Conservation (phyloP, 2,329 filamentous ascomycete species). For the Arachnomyces sp. region DNA sequence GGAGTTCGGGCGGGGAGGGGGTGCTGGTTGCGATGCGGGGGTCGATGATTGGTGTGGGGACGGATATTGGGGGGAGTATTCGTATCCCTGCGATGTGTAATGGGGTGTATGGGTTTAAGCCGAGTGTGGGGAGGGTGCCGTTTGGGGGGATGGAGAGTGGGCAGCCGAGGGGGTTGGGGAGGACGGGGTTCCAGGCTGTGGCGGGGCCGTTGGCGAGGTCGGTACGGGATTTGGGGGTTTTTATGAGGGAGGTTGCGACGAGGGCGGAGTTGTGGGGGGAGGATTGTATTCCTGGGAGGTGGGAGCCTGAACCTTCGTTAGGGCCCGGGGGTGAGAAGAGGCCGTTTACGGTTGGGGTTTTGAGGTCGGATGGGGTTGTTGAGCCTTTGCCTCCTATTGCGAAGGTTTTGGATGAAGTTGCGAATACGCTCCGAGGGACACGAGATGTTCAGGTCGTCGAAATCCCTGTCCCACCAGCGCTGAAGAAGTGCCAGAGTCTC, state of each 20-base stretch:
- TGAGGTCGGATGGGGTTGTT: constrained; percentile 33
- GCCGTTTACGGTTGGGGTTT: constrained; percentile 34
- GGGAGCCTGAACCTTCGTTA: constrained; percentile 24
- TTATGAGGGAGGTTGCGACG: constrained; percentile 45
- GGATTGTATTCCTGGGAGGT: constrained; percentile 36
- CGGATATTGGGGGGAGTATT: constrained; percentile 48
- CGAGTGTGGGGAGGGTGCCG: constrained; percentile 40
- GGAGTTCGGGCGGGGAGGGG: constrained; percentile 58
- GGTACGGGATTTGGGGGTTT: constrained; percentile 33
- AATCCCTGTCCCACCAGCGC: constrained; percentile 44
- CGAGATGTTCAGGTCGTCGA: constrained; percentile 50
- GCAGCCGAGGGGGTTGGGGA: constrained; percentile 38
- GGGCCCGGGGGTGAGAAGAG: constrained; percentile 15
- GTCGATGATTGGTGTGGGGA: constrained; percentile 52
- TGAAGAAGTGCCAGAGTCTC: constrained; percentile 48
- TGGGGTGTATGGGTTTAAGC: constrained; percentile 45
- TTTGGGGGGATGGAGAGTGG: constrained; percentile 46
- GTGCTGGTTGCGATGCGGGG: constrained; percentile 52
- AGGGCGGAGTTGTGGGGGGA: constrained; percentile 46
- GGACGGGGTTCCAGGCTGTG: constrained; percentile 43
- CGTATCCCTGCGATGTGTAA: constrained; percentile 43
- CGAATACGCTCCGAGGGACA: constrained; percentile 22
- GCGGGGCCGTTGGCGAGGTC: constrained; percentile 35
- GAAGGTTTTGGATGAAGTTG: constrained; percentile 33
- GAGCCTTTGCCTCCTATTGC: constrained; percentile 32